These are phyloP conservation scores for Gnaphalium uliginosum DNA, from an alignment of 129 eudicot species.

Conservation along the genomic window DNA sequence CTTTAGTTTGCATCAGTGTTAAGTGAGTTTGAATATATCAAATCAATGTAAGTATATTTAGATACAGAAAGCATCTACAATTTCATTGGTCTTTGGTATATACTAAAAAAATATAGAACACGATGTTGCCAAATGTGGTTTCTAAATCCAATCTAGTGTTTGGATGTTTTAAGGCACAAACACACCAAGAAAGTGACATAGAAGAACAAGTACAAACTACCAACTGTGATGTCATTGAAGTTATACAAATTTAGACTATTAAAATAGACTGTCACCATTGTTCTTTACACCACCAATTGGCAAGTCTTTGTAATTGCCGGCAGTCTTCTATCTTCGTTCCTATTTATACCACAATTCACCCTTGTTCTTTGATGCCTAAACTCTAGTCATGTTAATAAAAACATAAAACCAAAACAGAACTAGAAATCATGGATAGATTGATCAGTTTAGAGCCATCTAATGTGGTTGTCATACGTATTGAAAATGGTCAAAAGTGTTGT, in stretches of 20 bases:
- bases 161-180: constrained; percentile 29
- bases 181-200: constrained; percentile 31
- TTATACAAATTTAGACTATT: constrained; percentile 21
- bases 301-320: constrained; percentile 45
- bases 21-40: no score
- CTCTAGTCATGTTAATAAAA: constrained; percentile 14
- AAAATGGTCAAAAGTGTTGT: constrained; percentile 60
- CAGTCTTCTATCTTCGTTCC: constrained; percentile 6
- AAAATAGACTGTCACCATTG: constrained; percentile 33
- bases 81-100: background rate
- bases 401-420: constrained; percentile 14
- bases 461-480: constrained; percentile 56
- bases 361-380: constrained; percentile 18
- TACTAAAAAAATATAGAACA: constrained; percentile 21
- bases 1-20: no score
- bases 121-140: constrained; percentile 40
- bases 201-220: constrained; percentile 32
- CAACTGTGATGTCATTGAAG: constrained; percentile 31
- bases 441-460: constrained; percentile 81
- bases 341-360: constrained; percentile 24
- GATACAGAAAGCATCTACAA: constrained; percentile 28
- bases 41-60: background rate
- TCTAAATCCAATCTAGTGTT: constrained; percentile 30
- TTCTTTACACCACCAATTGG: constrained; percentile 40
- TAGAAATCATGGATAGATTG: constrained; percentile 57